Percentiles rank a stretch among this genome's conserved stretches.
Conservation (phyloP, 306 rosid species). For the Pachyrhizus erosus region DNA sequence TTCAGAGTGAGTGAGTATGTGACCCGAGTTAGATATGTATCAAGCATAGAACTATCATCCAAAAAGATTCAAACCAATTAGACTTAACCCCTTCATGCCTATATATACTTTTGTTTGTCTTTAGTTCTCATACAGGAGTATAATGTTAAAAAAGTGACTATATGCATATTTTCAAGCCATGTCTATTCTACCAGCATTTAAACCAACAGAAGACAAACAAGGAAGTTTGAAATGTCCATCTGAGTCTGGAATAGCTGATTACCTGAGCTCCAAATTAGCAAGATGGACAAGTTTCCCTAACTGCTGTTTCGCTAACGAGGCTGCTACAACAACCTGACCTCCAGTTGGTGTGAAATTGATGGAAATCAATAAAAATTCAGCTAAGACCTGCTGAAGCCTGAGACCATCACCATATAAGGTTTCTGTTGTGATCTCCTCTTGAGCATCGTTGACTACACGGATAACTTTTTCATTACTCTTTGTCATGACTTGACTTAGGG, state of each 20-base stretch:
- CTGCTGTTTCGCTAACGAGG: constrained; percentile 61
- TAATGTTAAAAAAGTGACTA: background rate
- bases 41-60: background rate
- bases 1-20: background rate
- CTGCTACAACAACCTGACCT: constrained; percentile 65
- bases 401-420: constrained; percentile 70
- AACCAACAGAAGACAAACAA: background rate
- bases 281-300: constrained; percentile 74
- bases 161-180: background rate
- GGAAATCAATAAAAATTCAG: constrained; percentile 69
- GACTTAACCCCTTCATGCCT: background rate
- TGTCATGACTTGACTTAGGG: constrained; percentile 68
- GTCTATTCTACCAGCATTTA: background rate
- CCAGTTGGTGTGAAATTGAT: constrained; percentile 61
- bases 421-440: constrained; percentile 57
- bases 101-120: background rate
- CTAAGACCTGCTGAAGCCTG: constrained; percentile 80
- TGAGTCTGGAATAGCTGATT: constrained; percentile 9
- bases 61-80: background rate
- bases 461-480: constrained; percentile 61
- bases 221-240: background rate
- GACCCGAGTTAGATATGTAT: background rate
- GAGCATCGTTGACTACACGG: constrained; percentile 57
- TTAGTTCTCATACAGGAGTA: background rate
- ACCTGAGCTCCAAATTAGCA: constrained; percentile 77